Evolutionary conservation across 192 early-diverging fungal species (phyloP).

Genomic region (Rhizophagus clarus): DNA sequence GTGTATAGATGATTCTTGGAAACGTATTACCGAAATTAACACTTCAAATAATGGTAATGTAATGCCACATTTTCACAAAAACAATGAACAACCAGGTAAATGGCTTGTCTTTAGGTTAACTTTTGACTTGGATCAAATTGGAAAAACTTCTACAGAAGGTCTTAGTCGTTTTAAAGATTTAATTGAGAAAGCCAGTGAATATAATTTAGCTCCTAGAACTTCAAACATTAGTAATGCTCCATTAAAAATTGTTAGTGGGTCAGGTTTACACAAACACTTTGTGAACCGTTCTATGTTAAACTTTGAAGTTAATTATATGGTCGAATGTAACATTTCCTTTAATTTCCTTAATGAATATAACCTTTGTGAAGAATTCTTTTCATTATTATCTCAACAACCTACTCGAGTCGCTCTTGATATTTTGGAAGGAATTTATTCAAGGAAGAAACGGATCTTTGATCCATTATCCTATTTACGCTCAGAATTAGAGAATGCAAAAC

Average conservation of each 20-base stretch:
- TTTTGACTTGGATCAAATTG: not conserved
- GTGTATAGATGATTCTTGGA: slow-evolving; percentile 31
- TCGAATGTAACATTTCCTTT: slow-evolving; percentile 45
- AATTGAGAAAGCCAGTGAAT: slow-evolving; percentile 38
- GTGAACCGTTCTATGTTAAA: slow-evolving; percentile 16
- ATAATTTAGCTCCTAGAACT: slow-evolving; percentile 34
- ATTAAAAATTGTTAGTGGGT: not conserved
- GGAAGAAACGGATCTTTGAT: slow-evolving; percentile 44
- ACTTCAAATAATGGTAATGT: not conserved
- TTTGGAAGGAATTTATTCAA: slow-evolving; percentile 36
- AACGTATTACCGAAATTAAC: slow-evolving; percentile 40
- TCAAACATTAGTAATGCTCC: not conserved
- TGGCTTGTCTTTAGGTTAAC: slow-evolving; percentile 49
- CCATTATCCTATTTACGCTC: slow-evolving; percentile 32
- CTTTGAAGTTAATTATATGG: slow-evolving; percentile 50
- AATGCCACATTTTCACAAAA: slow-evolving; percentile 24
- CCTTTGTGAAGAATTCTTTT: slow-evolving; percentile 39
- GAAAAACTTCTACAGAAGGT: not conserved
- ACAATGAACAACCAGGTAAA: slow-evolving; percentile 39
- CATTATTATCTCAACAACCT: slow-evolving; percentile 30
- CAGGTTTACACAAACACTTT: not conserved
- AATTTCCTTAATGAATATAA: slow-evolving; percentile 50
- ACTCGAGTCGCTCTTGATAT: slow-evolving; percentile 36
- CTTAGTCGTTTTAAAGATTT: not conserved
- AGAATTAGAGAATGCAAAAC: slow-evolving; percentile 13